Conservation (phyloP, 2,329 filamentous ascomycete genomes). For the Pseudogymnoascus sp. region DNA sequence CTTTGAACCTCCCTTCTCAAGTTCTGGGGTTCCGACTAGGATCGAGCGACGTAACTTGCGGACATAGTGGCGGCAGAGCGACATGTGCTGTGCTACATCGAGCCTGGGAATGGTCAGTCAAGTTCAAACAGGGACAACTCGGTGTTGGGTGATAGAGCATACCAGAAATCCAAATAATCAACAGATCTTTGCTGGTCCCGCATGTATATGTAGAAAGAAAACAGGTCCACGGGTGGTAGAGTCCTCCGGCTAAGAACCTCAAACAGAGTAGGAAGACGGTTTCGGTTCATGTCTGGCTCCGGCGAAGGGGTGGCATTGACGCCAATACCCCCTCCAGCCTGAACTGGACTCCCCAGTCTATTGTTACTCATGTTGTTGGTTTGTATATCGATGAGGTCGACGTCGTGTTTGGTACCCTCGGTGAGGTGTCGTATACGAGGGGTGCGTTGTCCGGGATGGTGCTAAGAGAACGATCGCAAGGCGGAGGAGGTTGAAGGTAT, state of each 20-base stretch:
- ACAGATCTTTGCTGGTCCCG: slow-evolving; percentile 95
- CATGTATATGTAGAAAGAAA: slow-evolving; percentile 99
- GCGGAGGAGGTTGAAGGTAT: neutral
- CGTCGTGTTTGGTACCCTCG: neutral
- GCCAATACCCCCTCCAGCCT: neutral
- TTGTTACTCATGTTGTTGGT: neutral
- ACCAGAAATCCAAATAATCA: slow-evolving; percentile 98
- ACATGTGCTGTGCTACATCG: slow-evolving; percentile 98
- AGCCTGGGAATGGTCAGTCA: slow-evolving; percentile 55
- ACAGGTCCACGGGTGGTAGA: slow-evolving; percentile 90
- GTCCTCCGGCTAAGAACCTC: slow-evolving; percentile 92
- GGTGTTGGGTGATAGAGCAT: slow-evolving; percentile 28
- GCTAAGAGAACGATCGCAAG: neutral
- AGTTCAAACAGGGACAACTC: slow-evolving; percentile 8
- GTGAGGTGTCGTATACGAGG: neutral
- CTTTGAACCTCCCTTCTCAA: slow-evolving; percentile 74
- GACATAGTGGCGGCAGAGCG: slow-evolving; percentile 92
- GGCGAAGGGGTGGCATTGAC: slow-evolving; percentile 40
- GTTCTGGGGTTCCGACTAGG: slow-evolving; percentile 84
- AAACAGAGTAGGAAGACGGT: slow-evolving; percentile 86
- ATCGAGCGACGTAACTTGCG: slow-evolving; percentile 90
- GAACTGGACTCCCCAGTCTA: neutral
- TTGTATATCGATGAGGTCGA: neutral
- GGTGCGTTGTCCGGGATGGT: neutral
- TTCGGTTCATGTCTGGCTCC: slow-evolving; percentile 57